Evolutionary conservation across 2,329 filamentous ascomycete genomes (phyloP), one percentile per base, ranked within the genome.

Genomic region (Truncatella angustata): DNA sequence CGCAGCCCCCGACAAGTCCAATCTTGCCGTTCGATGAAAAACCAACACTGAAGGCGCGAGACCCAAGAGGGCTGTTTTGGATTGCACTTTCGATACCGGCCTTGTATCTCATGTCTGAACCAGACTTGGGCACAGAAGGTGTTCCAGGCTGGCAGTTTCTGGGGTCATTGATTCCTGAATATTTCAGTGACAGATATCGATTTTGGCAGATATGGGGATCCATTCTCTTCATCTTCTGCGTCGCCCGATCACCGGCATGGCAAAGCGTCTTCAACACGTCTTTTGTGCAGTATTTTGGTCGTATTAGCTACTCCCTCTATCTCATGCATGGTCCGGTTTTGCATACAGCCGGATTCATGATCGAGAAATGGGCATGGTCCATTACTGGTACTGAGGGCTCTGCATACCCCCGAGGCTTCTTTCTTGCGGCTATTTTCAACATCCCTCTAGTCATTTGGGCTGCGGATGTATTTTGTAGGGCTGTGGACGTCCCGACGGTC

Each of bases 221-320:
- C 1, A 67, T 80, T 26, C 54, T 82, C 2, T 77, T 84, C 52
- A 74, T 84, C 4, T 66, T 75, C 50, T 73, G 74, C 32, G 75
- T 79, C 16, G 72, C 75, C 21, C 73, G 76, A 50, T 76, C 75
- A 4, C 63, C 66, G 2, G 65, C 61, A 4, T 77, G 79, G 70
- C 77, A 79, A 59, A 66, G 68, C 16, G 67, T 82, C 52, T 82
- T 84, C 66, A 77, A 77, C 60, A 68, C 70, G 1, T 60, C 66
- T 2, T 58, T 73, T 14, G 70, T 82, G 3, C 80, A 83, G 60
- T 85, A 85, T 64, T 68, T 85, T 5, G 82, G 82, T 53, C 77
- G 77, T 61, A 78, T 85, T 57, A 84, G 79, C 49, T 86, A 82
- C 61, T 76, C 80, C 46, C 62, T 86, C 23, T 86, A 86, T 63